Evolutionary conservation across 257 asterid species (phyloP).

Genomic region (Przewalskia tangutica): DNA sequence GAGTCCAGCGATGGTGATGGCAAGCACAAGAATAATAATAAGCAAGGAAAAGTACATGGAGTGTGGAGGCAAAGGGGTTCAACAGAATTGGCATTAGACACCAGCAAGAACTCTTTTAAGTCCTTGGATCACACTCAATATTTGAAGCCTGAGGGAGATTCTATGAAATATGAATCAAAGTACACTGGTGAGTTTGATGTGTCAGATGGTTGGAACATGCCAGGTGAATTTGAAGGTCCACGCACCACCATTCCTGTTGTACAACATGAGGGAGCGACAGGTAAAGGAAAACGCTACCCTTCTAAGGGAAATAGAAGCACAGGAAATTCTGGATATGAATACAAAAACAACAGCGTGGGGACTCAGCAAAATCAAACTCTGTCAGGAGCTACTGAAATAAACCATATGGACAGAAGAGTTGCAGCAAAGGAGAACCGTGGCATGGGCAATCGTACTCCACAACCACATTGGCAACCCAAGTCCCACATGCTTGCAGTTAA

Average conservation of each 20-base stretch:
- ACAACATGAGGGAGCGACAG: constrained; percentile 45
- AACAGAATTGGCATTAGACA: constrained; percentile 31
- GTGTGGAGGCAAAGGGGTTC: constrained; percentile 52
- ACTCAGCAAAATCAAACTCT: constrained; percentile 26
- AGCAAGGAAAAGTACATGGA: constrained; percentile 47
- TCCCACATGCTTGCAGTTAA: constrained; percentile 26
- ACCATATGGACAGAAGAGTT: constrained; percentile 31
- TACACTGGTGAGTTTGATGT: constrained; percentile 7
- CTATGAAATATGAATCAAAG: constrained; percentile 23
- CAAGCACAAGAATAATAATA: constrained; percentile 31
- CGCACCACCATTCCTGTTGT: constrained; percentile 19
- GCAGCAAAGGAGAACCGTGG: constrained; percentile 36
- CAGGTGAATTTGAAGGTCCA: constrained; percentile 18
- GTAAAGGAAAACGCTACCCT: constrained; percentile 52
- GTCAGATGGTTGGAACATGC: constrained; percentile 15
- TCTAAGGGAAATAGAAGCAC: constrained; percentile 33
- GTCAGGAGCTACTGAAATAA: constrained; percentile 25
- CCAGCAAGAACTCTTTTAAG: constrained; percentile 23
- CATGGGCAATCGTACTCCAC: constrained; percentile 33
- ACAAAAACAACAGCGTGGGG: constrained; percentile 24
- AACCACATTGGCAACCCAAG: constrained; percentile 94
- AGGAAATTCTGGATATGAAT: constrained; percentile 29
- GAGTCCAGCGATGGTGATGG: constrained; percentile 38
- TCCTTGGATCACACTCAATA: constrained; percentile 20
- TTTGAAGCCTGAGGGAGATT: constrained; percentile 19